Base-by-base conservation (phyloP, 2,329 filamentous ascomycete species). In the Cladosporium velox region DNA sequence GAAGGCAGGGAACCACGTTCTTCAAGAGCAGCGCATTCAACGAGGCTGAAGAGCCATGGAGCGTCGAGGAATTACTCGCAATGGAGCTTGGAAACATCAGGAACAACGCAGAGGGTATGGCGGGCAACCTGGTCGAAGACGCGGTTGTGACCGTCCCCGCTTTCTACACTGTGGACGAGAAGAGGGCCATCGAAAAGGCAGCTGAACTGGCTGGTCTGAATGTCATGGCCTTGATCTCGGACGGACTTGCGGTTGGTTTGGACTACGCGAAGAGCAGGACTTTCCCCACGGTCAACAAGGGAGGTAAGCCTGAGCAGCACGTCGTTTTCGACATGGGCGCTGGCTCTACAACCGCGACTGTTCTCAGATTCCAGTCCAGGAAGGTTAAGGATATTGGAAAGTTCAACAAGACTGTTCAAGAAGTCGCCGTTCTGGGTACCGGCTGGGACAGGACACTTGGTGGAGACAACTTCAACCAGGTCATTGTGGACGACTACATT, bases 281-380 rank as follows among this genome's bases (percentile, higher is more conserved):
- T 18, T 99, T 98, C 79, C 92, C 93, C 44, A 92, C 87, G 72
- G 84, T 95, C 67, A 91, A 87, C 65, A 89, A 95, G 64, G 92
- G 92, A 64, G 90, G 87, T 70, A 93, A 93, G 81, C 90, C 95
- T 0, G 95, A 99, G 79, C 87, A 93, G 73, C 92, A 99, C 80
- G 81, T 99, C 77, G 88, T 99, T 34, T 99, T 95, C 75, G 95
- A 99, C 77, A 98, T 99, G 93, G 95, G 95, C 71, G 93, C 95
- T 71, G 95, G 95, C 4, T 97, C 92, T 55, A 91, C 94, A 35
- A 96, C 92, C 73, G 94, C 94, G 4, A 95, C 93, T 7, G 83
- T 99, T 62, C 81, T 99, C 76, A 90, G 89, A 73, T 97, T 99
- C 81, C 93, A 97, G 78, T 91, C 91, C 76, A 89, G 90, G 72